Conservation (phyloP, 345 rosid genomes). For the thale cress (Arabidopsis thaliana) region DNA sequence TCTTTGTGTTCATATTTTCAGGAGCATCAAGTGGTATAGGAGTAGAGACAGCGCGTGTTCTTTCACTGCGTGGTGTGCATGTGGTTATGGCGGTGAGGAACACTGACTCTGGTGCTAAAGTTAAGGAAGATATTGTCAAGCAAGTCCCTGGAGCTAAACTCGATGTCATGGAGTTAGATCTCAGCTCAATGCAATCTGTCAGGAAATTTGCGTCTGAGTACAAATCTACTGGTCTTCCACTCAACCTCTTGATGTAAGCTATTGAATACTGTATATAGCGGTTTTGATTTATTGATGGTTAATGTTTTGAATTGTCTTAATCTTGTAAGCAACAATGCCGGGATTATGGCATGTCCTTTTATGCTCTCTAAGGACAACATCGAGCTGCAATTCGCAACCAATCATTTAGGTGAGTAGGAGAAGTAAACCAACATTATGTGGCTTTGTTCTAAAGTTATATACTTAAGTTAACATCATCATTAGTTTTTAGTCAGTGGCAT, state of each 20-base stretch:
- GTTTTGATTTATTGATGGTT: background rate
- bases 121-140: conserved; percentile 55
- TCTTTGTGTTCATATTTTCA: conserved; percentile 24
- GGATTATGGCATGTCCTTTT: conserved; percentile 54
- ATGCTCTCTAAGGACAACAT: conserved; percentile 59
- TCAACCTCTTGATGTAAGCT: conserved; percentile 67
- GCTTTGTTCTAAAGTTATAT: background rate
- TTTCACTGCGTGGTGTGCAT: conserved; percentile 69
- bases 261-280: background rate
- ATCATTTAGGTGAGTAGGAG: conserved; percentile 55
- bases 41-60: conserved; percentile 65
- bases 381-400: conserved; percentile 64
- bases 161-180: conserved; percentile 73
- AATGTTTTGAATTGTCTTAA: conserved; percentile 12
- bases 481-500: background rate
- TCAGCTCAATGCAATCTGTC: conserved; percentile 63
- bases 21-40: conserved; percentile 81
- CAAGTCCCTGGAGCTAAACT: conserved; percentile 63
- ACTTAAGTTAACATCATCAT: background rate
- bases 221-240: conserved; percentile 60
- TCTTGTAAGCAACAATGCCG: conserved; percentile 51
- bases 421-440: background rate
- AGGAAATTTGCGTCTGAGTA: conserved; percentile 61
- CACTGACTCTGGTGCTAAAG: conserved; percentile 54
- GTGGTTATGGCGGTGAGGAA: conserved; percentile 71